Conservation (phyloP, 768 basidiomycete genomes). For the Hericium alpestre region DNA sequence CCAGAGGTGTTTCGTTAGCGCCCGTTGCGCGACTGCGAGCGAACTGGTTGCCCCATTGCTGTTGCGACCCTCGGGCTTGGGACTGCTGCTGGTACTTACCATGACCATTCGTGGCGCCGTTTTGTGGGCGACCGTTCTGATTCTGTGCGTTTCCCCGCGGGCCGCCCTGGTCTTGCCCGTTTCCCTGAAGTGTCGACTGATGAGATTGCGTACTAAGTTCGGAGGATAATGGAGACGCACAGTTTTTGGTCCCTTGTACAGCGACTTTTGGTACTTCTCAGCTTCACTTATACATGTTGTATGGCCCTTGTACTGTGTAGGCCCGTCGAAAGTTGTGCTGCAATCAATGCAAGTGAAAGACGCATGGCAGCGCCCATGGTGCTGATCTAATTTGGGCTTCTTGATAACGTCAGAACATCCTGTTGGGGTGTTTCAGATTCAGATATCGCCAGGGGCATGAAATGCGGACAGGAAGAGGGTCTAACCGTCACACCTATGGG, state of each 20-base stretch:
- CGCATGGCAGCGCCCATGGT: constrained; percentile 46
- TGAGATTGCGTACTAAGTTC: constrained; percentile 17
- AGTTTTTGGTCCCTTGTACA: constrained; percentile 74
- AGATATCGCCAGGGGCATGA: neutral
- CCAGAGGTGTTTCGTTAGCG: constrained; percentile 64
- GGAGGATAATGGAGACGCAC: constrained; percentile 18
- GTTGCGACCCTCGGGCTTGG: neutral
- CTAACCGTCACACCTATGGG: constrained; percentile 16
- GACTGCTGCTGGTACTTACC: constrained; percentile 14
- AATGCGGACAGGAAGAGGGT: neutral
- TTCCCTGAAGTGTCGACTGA: neutral
- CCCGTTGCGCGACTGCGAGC: constrained; percentile 33
- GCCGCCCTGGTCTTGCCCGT: neutral
- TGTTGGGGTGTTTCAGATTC: constrained; percentile 17
- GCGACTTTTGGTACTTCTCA: constrained; percentile 82
- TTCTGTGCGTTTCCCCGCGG: constrained; percentile 1
- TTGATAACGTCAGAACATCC: constrained; percentile 82
- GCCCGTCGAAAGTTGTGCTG: constrained; percentile 68
- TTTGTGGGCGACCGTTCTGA: constrained; percentile 4
- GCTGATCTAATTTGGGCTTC: constrained; percentile 87
- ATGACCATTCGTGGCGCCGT: constrained; percentile 1
- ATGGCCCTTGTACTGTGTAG: constrained; percentile 71
- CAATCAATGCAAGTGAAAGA: constrained; percentile 85
- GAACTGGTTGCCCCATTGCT: constrained; percentile 4
- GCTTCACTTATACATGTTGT: constrained; percentile 83